Conservation (phyloP, 2,329 filamentous ascomycete species). For the Fusarium dlaminii region DNA sequence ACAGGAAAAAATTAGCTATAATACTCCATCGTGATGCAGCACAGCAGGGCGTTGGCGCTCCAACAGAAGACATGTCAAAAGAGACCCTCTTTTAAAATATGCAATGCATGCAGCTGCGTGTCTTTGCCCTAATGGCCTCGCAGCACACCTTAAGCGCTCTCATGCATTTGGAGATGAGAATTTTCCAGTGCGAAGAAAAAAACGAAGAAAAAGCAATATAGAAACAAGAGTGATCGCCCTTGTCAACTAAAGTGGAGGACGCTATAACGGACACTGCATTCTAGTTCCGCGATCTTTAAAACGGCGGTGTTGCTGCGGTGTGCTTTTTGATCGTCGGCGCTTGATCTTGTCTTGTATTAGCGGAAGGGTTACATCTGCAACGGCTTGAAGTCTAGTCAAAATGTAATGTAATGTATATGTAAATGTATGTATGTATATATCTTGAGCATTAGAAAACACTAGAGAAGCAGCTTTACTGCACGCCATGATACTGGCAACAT, state of each 20-base stretch:
- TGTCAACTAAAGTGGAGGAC: constrained; percentile 24
- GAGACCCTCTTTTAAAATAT: constrained; percentile 34
- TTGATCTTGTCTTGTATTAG: constrained; percentile 30
- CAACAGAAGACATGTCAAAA: constrained; percentile 24
- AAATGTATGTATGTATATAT: constrained; percentile 30
- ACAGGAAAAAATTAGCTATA: constrained; percentile 8
- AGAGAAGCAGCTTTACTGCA: constrained; percentile 11
- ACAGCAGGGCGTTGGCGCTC: constrained; percentile 23
- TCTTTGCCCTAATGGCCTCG: constrained; percentile 39
- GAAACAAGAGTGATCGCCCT: constrained; percentile 19
- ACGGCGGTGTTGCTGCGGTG: constrained; percentile 28
- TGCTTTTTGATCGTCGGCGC: constrained; percentile 29
- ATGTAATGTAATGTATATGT: constrained; percentile 27
- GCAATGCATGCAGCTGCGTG: constrained; percentile 37
- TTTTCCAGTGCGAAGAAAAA: constrained; percentile 38
- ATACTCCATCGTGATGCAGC: constrained; percentile 38
- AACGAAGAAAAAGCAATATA: constrained; percentile 22
- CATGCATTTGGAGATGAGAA: constrained; percentile 11
- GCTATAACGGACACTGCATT: constrained; percentile 35
- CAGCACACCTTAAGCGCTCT: constrained; percentile 21
- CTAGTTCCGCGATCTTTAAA: constrained; percentile 31
- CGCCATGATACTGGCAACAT: constrained; percentile 25
- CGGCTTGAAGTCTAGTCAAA: background rate
- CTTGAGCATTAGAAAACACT: constrained; percentile 31
- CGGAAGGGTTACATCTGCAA: constrained; percentile 29